These are phyloP conservation scores for Pontederia paniculata DNA, from an alignment of 176 grass and related monocot species.

Conservation along the genomic window DNA sequence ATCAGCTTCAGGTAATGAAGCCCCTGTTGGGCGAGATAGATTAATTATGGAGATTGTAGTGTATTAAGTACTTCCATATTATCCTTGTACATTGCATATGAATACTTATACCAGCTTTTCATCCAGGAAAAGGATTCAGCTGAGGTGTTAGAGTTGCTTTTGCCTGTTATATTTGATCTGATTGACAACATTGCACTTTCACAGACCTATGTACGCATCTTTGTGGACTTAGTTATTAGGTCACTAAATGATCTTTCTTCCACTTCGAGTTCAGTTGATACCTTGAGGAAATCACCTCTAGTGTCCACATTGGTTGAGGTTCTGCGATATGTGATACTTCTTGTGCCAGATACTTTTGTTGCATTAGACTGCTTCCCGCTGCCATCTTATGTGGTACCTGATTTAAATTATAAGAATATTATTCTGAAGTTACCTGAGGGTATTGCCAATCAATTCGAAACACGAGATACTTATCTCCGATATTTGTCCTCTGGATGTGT, in stretches of 20 bases:
- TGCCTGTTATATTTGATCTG: slow-evolving; percentile 59
- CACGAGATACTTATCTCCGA: slow-evolving; percentile 49
- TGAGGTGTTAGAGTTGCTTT: slow-evolving; percentile 80
- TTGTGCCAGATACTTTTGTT: slow-evolving; percentile 93
- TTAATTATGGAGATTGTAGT: background rate
- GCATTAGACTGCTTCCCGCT: slow-evolving; percentile 96
- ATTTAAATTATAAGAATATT: slow-evolving; percentile 52
- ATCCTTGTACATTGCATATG: background rate
- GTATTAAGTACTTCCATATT: slow-evolving; percentile 9
- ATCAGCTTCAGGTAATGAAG: slow-evolving; percentile 66
- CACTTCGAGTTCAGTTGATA: slow-evolving; percentile 29
- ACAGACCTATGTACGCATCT: slow-evolving; percentile 74
- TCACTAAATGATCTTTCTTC: slow-evolving; percentile 48
- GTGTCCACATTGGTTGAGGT: slow-evolving; percentile 59
- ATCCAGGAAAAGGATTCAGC: slow-evolving; percentile 84
- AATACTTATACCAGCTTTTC: slow-evolving; percentile 5
- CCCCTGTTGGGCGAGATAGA: background rate
- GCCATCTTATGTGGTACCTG: slow-evolving; percentile 57
- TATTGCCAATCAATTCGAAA: slow-evolving; percentile 50
- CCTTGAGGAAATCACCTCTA: slow-evolving; percentile 47
- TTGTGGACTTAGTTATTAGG: slow-evolving; percentile 59
- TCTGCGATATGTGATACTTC: slow-evolving; percentile 70
- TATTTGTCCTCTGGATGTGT: slow-evolving; percentile 82
- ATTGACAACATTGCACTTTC: slow-evolving; percentile 65
- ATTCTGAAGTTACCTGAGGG: slow-evolving; percentile 52